Percentiles rank a stretch among this genome's conserved stretches.
phyloP scores from a whole-genome alignment of 2,329 filamentous ascomycete species.

The Diaporthe nobilis region DNA sequence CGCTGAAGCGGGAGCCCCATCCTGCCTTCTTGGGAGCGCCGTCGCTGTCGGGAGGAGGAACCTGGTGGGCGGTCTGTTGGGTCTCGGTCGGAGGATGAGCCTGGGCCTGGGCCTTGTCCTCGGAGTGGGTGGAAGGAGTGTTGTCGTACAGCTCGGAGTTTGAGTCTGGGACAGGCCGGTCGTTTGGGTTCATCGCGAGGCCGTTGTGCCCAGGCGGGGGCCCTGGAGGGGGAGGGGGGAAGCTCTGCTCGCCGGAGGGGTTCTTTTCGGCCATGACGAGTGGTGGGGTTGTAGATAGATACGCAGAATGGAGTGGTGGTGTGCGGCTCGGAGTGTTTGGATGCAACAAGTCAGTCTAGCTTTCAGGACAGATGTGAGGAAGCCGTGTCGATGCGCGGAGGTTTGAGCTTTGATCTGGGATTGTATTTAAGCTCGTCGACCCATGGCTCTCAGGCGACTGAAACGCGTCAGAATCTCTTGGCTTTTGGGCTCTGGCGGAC shows the following conservation, averaged over 20 bases:
- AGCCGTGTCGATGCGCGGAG: background rate
- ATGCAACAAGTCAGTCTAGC: background rate
- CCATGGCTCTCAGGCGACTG: constrained; percentile 11
- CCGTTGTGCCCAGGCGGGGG: constrained; percentile 46
- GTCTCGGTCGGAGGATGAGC: background rate
- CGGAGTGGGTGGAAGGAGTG: constrained; percentile 17
- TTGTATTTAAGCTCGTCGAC: constrained; percentile 21
- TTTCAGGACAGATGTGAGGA: background rate
- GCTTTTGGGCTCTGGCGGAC: constrained; percentile 30
- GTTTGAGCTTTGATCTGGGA: background rate
- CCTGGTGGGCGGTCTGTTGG: constrained; percentile 34
- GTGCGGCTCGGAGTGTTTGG: background rate
- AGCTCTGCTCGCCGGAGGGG: constrained; percentile 38
- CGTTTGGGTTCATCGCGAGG: constrained; percentile 46
- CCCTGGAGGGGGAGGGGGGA: constrained; percentile 48
- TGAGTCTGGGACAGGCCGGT: constrained; percentile 47
- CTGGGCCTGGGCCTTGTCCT: background rate
- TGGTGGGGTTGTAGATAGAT: background rate
- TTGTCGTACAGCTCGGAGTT: constrained; percentile 39
- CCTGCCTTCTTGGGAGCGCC: constrained; percentile 39
- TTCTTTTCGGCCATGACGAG: constrained; percentile 39
- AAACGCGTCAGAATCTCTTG: constrained; percentile 33
- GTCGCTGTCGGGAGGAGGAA: constrained; percentile 39
- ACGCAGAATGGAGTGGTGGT: background rate
- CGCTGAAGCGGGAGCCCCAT: constrained; percentile 49